phyloP scores from a whole-genome alignment of 2,329 filamentous ascomycete species.

The Gyromitra esculenta region DNA sequence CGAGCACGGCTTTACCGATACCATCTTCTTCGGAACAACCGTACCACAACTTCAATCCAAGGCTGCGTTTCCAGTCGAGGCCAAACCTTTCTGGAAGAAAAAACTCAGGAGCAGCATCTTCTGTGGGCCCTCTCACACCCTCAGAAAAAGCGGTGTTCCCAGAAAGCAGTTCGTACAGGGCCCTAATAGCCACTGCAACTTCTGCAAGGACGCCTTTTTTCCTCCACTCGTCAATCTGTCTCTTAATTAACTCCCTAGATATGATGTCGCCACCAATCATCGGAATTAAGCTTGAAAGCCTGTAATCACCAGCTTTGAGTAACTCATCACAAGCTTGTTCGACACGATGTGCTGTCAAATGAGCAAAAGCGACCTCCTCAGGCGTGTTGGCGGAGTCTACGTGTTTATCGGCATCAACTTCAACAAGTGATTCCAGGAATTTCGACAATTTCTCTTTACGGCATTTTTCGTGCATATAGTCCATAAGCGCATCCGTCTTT shows the following conservation, averaged over 20 bases:
- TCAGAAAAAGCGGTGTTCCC: constrained; percentile 87
- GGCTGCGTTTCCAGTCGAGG: constrained; percentile 91
- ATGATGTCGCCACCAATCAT: constrained; percentile 78
- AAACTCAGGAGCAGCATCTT: constrained; percentile 83
- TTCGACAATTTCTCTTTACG: constrained; percentile 74
- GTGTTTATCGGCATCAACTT: constrained; percentile 64
- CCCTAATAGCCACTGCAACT: constrained; percentile 82
- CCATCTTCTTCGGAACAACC: constrained; percentile 74
- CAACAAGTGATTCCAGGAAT: constrained; percentile 74
- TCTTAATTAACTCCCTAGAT: constrained; percentile 76
- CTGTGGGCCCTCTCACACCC: constrained; percentile 77
- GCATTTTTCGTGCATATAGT: constrained; percentile 58
- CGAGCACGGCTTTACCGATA: constrained; percentile 75
- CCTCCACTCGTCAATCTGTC: constrained; percentile 86
- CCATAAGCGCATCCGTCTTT: constrained; percentile 62
- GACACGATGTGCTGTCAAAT: constrained; percentile 80
- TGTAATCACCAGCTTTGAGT: constrained; percentile 78
- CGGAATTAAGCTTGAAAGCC: constrained; percentile 83
- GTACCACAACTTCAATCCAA: constrained; percentile 92
- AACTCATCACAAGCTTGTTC: constrained; percentile 84
- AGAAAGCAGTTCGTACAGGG: constrained; percentile 86
- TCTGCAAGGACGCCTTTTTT: constrained; percentile 85
- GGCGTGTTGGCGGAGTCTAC: constrained; percentile 68
- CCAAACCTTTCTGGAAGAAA: constrained; percentile 83
- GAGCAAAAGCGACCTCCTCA: constrained; percentile 85